Evolutionary conservation across 495 filamentous ascomycete genomes (phyloP), one percentile per base, ranked within the genome.

Genomic region (Xylaria acuta): DNA sequence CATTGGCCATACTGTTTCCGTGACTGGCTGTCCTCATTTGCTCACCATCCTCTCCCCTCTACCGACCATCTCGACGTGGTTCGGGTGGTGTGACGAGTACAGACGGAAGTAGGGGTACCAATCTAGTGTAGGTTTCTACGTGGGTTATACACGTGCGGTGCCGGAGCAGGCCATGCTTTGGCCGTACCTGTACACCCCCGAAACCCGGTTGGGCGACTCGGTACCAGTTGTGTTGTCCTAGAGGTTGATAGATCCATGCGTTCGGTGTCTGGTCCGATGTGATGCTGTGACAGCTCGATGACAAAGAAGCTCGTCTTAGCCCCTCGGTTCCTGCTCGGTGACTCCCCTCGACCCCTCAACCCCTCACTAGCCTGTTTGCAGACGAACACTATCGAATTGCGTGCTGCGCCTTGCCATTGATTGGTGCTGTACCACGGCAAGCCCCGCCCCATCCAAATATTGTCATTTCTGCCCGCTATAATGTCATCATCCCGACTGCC

Each of bases 361-460:
- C 77, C 75, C 77, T 75, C 77, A 79, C 77, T 79, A 79, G 56
- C 49, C 73, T 68, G 36, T 63, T 75, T 75, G 12, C 60, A 60
- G 75, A 59, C 74, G 67, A 38, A 59, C 11, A 3, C 63, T 51
- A 30, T 54, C 41, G 67, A 51, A 79, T 79, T 74, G 77, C 77
- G 77, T 77, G 73, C 66, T 79, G 75, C 30, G 62, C 18, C 34
- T n/a, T 32, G 56, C 5, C 7, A 59, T 27, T 74, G 18, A 75
- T 77, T 79, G 77, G 77, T 72, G 74, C 67, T 69, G 69, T 41
- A 59, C 59, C 67, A 64, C 63, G 65, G 49, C 32, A 16, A n/a
- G 20, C 67, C 67, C 67, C 67, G 67, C 40, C 56, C 74, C 75
- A 70, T 76, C 73, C 73, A 63, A 76, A 56, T 78, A 68, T 72